Percentiles rank a stretch among this genome's conserved stretches.
phyloP scores from a whole-genome alignment of 1,139 yeast genomes.

The Meyerozyma sp. region DNA sequence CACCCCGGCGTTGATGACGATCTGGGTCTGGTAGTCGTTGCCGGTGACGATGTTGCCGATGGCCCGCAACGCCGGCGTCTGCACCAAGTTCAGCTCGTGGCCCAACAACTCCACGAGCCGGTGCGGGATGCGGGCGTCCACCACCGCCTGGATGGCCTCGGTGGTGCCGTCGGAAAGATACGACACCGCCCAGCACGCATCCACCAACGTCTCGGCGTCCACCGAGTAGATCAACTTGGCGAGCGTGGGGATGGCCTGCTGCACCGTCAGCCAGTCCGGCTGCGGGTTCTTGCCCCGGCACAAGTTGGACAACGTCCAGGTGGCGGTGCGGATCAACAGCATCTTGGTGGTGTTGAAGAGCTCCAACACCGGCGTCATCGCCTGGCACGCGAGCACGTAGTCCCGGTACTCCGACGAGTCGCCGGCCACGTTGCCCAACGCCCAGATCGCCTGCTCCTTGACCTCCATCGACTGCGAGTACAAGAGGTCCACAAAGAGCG shows the following conservation, averaged over 20 bases:
- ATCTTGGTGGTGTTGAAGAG: constrained; percentile 79
- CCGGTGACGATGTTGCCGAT: constrained; percentile 98
- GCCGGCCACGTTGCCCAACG: constrained; percentile 97
- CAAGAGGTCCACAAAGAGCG: constrained; percentile 77
- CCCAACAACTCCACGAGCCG: constrained; percentile 85
- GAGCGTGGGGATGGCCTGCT: constrained; percentile 84
- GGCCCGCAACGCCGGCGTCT: constrained; percentile 95
- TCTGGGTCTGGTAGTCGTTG: constrained; percentile 90
- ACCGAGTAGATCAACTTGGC: constrained; percentile 86
- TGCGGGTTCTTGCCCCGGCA: constrained; percentile 96
- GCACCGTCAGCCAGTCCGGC: constrained; percentile 89
- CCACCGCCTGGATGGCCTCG: constrained; percentile 93
- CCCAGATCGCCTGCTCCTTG: constrained; percentile 99
- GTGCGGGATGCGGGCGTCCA: constrained; percentile 93
- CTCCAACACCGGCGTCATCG: constrained; percentile 81
- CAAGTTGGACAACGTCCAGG: constrained; percentile 95
- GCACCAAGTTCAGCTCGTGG: constrained; percentile 81
- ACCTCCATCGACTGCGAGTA: constrained; percentile 83
- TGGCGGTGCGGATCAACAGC: constrained; percentile 89
- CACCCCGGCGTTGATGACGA: constrained; percentile 90
- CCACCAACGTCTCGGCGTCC: constrained; percentile 90
- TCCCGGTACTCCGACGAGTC: constrained; percentile 89
- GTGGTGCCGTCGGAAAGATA: constrained; percentile 90
- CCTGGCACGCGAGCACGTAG: constrained; percentile 75
- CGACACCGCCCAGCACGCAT: constrained; percentile 98